Percentiles rank a stretch among this genome's conserved stretches.
Conservation (phyloP, 1,284 basidiomycete species). For the Leccinum pachyderme region DNA sequence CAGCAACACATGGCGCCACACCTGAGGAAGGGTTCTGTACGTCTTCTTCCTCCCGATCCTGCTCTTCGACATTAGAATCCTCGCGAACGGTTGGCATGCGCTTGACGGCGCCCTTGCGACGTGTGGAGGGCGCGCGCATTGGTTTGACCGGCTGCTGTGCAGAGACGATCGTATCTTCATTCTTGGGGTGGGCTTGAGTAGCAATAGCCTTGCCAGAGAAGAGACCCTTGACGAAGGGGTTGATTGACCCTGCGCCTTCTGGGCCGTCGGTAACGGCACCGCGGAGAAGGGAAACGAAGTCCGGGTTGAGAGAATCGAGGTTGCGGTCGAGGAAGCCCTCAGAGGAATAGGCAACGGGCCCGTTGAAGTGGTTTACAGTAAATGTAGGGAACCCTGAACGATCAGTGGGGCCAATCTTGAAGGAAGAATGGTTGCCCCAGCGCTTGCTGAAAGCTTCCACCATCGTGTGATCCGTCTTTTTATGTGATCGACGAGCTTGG, state of each 20-base stretch:
- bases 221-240: constrained; percentile 80
- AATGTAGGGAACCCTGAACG: constrained; percentile 85
- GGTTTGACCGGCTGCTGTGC: constrained; percentile 90
- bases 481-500: constrained; percentile 81
- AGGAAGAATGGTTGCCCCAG: constrained; percentile 91
- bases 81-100: constrained; percentile 63
- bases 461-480: constrained; percentile 94
- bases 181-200: background rate
- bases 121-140: constrained; percentile 81
- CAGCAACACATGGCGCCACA: constrained; percentile 72
- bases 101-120: constrained; percentile 72
- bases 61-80: constrained; percentile 44
- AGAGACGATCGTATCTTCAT: background rate
- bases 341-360: constrained; percentile 88
- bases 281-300: constrained; percentile 89
- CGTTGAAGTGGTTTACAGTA: constrained; percentile 90
- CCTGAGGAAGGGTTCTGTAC: constrained; percentile 32
- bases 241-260: constrained; percentile 75
- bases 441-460: constrained; percentile 92
- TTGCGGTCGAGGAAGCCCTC: constrained; percentile 90
- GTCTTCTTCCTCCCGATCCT: constrained; percentile 55
- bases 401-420: constrained; percentile 78
- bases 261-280: constrained; percentile 51
- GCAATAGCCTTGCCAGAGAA: background rate
- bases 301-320: constrained; percentile 85